Evolutionary conservation across 2,329 filamentous ascomycete species (phyloP).

Genomic region (Epicoccum nigrum): DNA sequence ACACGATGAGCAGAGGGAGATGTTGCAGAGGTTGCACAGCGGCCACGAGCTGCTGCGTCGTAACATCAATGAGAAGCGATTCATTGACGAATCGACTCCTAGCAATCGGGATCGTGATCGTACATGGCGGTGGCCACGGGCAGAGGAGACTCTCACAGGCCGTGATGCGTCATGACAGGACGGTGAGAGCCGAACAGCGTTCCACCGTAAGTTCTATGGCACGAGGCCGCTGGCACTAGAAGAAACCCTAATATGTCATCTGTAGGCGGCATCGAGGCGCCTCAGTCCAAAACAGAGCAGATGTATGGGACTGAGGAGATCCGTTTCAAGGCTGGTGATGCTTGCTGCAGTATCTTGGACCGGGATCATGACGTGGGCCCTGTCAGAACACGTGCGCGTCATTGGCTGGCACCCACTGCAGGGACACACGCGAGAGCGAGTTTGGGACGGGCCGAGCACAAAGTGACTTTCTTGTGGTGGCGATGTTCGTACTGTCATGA

Average conservation of each 20-base stretch:
- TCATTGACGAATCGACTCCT: constrained; percentile 21
- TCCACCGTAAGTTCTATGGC: constrained; percentile 28
- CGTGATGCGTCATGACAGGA: constrained; percentile 32
- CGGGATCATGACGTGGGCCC: constrained; percentile 29
- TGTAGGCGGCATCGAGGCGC: constrained; percentile 32
- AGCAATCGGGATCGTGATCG: constrained; percentile 18
- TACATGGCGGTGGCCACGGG: constrained; percentile 29
- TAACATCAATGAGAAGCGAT: constrained; percentile 37
- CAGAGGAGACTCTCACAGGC: constrained; percentile 21
- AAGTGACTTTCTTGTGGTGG: constrained; percentile 16
- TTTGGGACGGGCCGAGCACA: constrained; percentile 30
- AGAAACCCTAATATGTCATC: constrained; percentile 30
- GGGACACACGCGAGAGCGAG: constrained; percentile 28
- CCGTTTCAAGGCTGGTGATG: constrained; percentile 31
- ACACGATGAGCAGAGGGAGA: constrained; percentile 35
- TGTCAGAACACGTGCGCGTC: constrained; percentile 14
- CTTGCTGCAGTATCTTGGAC: constrained; percentile 27
- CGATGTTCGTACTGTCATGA: constrained; percentile 40
- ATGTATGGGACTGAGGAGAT: constrained; percentile 36
- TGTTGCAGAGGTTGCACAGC: constrained; percentile 34
- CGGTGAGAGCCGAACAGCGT: constrained; percentile 25
- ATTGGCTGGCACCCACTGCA: constrained; percentile 29
- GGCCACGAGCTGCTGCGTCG: constrained; percentile 43
- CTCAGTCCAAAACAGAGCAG: constrained; percentile 22
- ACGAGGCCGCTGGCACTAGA: constrained; percentile 31